Conservation (phyloP, 257 asterid genomes). For the Solanum tarijense region DNA sequence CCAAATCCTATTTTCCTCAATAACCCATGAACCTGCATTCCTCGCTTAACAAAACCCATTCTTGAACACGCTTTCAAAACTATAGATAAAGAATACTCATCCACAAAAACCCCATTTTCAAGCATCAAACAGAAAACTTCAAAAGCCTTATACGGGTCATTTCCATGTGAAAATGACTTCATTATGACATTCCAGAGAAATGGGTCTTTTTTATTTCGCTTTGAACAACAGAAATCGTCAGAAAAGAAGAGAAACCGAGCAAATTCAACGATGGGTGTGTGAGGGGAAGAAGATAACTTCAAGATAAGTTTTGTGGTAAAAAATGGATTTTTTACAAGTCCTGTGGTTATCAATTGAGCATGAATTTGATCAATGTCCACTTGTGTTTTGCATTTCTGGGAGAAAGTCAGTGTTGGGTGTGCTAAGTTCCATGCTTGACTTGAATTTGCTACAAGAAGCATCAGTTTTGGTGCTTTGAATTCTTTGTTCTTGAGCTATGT, state of each 20-base stretch:
- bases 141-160: conserved; percentile 45
- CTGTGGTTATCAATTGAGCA: conserved; percentile 56
- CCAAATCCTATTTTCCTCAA: conserved; percentile 46
- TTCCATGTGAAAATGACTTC: conserved; percentile 49
- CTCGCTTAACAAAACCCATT: conserved; percentile 22
- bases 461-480: conserved; percentile 7
- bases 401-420: conserved; percentile 18
- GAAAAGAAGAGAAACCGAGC: conserved; percentile 46
- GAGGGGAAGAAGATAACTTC: conserved; percentile 31
- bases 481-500: neutral
- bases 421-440: conserved; percentile 46
- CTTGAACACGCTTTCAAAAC: conserved; percentile 65
- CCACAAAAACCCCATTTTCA: conserved; percentile 45
- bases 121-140: conserved; percentile 58
- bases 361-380: conserved; percentile 48
- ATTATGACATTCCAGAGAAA: conserved; percentile 68
- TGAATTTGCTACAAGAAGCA: conserved; percentile 36
- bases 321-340: conserved; percentile 35
- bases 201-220: conserved; percentile 26
- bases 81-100: conserved; percentile 58
- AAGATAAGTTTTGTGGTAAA: conserved; percentile 47
- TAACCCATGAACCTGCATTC: conserved; percentile 76
- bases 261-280: conserved; percentile 30
- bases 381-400: conserved; percentile 54
- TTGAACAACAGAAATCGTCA: neutral